phyloP scores from a whole-genome alignment of 129 eudicot genomes.

The Kitagawia praeruptora region DNA sequence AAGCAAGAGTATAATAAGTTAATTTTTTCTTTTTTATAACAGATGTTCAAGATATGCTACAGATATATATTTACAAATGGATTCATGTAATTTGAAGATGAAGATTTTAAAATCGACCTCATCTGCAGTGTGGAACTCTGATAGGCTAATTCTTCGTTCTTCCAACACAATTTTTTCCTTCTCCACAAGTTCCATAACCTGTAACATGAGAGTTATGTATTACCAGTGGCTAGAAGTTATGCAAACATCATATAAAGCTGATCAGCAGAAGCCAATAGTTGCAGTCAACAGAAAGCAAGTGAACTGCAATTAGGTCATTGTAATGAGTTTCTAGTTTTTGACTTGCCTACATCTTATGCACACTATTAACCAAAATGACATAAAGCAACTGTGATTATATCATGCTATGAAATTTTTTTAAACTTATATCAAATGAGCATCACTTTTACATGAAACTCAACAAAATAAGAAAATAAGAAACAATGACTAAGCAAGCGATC shows the following conservation, averaged over 20 bases:
- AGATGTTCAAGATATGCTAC: background rate
- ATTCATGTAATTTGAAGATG: background rate
- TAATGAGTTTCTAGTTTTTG: background rate
- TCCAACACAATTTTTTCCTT: conserved; percentile 60
- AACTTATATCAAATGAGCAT: background rate
- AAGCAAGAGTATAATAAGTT: background rate
- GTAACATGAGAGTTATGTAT: conserved; percentile 13
- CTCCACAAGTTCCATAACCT: conserved; percentile 89
- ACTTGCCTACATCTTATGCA: background rate
- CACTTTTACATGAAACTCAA: background rate
- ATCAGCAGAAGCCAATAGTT: background rate
- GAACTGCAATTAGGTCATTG: background rate
- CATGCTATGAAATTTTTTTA: background rate
- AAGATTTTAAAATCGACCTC: conserved; percentile 32
- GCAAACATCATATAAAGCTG: background rate
- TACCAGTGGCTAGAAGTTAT: background rate
- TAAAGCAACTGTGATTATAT: background rate
- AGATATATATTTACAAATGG: background rate
- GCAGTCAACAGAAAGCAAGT: background rate
- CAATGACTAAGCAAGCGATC: background rate
- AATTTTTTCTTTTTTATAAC: too few species aligned
- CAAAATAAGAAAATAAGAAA: background rate
- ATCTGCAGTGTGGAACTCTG: conserved; percentile 87
- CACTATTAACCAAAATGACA: background rate
- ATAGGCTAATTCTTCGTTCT: conserved; percentile 75